Conservation (phyloP, 495 filamentous ascomycete genomes). For the Penicillium mononematosum region DNA sequence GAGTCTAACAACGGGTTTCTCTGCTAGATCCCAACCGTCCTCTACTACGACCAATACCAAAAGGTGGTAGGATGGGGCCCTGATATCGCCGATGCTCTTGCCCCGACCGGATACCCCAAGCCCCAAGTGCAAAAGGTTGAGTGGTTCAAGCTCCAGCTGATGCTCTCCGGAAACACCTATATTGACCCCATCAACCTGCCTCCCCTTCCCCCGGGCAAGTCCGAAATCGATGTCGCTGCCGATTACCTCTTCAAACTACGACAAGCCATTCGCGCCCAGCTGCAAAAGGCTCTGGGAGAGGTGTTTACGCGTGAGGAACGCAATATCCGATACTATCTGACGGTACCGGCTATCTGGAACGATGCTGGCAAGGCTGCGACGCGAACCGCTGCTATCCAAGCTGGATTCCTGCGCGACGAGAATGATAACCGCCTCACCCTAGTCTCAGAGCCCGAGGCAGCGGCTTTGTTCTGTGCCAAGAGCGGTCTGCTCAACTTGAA, state of each 20-base stretch:
- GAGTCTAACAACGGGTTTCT: constrained; percentile 6
- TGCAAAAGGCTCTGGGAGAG: constrained; percentile 74
- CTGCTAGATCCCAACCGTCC: constrained; percentile 69
- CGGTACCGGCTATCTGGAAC: constrained; percentile 79
- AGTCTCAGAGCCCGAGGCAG: constrained; percentile 75
- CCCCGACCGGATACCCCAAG: constrained; percentile 77
- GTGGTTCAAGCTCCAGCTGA: constrained; percentile 82
- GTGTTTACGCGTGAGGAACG: constrained; percentile 76
- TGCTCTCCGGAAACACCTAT: constrained; percentile 78
- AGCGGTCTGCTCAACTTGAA: constrained; percentile 74
- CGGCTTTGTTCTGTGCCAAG: constrained; percentile 77
- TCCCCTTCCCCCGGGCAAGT: constrained; percentile 73
- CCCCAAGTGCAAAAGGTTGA: constrained; percentile 79
- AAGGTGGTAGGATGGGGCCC: constrained; percentile 81
- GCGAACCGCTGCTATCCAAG: constrained; percentile 72
- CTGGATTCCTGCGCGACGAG: constrained; percentile 72
- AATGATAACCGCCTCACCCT: constrained; percentile 74
- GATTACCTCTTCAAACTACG: constrained; percentile 79
- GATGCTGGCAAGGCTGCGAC: constrained; percentile 79
- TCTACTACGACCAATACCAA: constrained; percentile 81
- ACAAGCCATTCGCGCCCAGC: constrained; percentile 71
- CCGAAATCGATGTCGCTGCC: constrained; percentile 76
- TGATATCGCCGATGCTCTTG: constrained; percentile 75
- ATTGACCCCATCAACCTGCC: constrained; percentile 80
- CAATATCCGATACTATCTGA: constrained; percentile 75